Base-by-base conservation (phyloP, 176 grass and related monocot species). In the Thalia dealbata region DNA sequence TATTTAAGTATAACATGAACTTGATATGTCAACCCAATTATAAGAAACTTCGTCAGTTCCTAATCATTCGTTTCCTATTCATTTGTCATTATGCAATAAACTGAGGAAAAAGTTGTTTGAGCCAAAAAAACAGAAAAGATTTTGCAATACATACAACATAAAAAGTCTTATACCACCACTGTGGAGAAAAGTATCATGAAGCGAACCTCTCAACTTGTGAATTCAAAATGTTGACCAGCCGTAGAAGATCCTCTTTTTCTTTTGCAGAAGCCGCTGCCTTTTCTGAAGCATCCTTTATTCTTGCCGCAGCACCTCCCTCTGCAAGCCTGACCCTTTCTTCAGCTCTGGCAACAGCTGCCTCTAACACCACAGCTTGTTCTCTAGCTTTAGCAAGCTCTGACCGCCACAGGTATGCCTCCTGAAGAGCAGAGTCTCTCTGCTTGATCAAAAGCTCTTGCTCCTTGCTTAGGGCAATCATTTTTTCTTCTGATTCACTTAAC, bases 341-440 rank as follows among this genome's bases (percentile, higher is more conserved):
- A 61, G 95, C 90, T 78, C 95, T 90, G 29, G 92, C 73, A 64
- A 86, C 89, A 71, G 95, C 82, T 81, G 90, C 95, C 91, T 97
- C 89, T 82, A 97, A 76, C 78, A 93, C 81, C 58, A 97, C 85
- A 58, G 87, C 95, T 82, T 84, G 88, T 56, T 91, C 95, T 88
- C 95, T 91, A 75, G 95, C 95, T 86, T 97, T 92, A 80, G 90
- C 87, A 66, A 97, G 79, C 64, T 97, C 90, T 61, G 74, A 97
- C 44, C 85, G 90, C 89, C 90, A 91, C 59, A 91, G 76, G 38
- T 93, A 79, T 74, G 81, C 90, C 72, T 97, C 95, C 81, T 93
- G 95, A 81, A 97, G 81, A 71, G 95, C 83, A 66, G 81, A 89
- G 78, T 92, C 93, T 78, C 85, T 80, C 78, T 92, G 78, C 78